Conservation (phyloP, 108 stramenopile genomes). For the Licmophora abbreviata region DNA sequence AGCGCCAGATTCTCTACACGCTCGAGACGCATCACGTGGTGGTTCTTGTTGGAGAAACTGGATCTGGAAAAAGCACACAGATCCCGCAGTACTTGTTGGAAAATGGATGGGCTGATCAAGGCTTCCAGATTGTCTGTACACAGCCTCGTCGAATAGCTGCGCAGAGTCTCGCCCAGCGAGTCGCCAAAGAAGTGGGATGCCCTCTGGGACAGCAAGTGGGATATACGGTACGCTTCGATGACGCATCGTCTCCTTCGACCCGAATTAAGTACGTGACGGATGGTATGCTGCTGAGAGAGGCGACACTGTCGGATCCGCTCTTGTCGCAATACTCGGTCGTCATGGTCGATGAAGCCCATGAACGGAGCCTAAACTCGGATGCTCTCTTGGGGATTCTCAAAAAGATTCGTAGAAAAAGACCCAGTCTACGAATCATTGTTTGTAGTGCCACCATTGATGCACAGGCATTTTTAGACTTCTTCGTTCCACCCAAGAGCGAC, state of each 20-base stretch:
- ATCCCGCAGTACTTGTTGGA: constrained; percentile 89
- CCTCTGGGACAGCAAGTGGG: constrained; percentile 48
- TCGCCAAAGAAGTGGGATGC: constrained; percentile 57
- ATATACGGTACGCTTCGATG: constrained; percentile 76
- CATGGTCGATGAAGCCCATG: constrained; percentile 96
- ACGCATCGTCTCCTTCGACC: constrained; percentile 42
- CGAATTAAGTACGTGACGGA: constrained; percentile 83
- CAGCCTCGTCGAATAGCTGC: constrained; percentile 92
- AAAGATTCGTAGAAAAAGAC: constrained; percentile 71
- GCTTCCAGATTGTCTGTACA: constrained; percentile 74
- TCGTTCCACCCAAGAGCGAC: constrained; percentile 37
- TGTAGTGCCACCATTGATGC: constrained; percentile 98
- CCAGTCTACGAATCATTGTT: constrained; percentile 82
- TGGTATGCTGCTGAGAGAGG: constrained; percentile 86
- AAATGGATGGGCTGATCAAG: constrained; percentile 74
- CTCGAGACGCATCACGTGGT: constrained; percentile 70
- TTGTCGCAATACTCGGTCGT: constrained; percentile 87
- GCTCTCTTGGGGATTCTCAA: constrained; percentile 84
- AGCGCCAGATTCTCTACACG: constrained; percentile 63
- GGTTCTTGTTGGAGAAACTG: constrained; percentile 93
- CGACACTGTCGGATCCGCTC: constrained; percentile 83
- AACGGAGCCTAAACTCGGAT: constrained; percentile 86
- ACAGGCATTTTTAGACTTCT: constrained; percentile 84
- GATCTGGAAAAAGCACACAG: constrained; percentile 92
- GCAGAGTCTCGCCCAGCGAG: constrained; percentile 73